A percentile compares a stretch with the other conserved stretches of the same genome.
Conservation (phyloP, 164 flowering plant genomes). For the Kalanchoe fedtschenkoi region DNA sequence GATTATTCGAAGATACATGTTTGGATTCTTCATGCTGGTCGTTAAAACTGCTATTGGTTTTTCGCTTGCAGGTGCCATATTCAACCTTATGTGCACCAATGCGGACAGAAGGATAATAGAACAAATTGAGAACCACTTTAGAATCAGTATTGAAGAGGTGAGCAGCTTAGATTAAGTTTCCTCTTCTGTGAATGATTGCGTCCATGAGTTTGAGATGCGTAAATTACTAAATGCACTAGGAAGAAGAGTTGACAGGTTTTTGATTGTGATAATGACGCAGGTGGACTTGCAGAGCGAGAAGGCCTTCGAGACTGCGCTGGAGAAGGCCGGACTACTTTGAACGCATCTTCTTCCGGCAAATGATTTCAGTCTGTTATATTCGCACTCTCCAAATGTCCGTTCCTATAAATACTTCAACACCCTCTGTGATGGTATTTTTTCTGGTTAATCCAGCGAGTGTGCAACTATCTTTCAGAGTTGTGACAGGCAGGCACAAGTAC, state of each 20-base stretch:
- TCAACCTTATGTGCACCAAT: neutral
- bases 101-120: neutral
- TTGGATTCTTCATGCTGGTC: neutral
- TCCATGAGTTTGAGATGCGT: no score
- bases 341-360: no score
- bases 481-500: no score
- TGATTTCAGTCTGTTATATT: no score
- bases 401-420: no score
- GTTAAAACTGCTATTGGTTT: neutral
- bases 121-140: conserved; percentile 61
- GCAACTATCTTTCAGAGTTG: no score
- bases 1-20: neutral
- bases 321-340: conserved; percentile 6
- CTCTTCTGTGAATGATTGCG: no score
- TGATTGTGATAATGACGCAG: neutral
- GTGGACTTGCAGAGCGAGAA: conserved; percentile 4
- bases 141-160: conserved; percentile 39
- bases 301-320: conserved; percentile 5
- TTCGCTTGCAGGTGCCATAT: conserved; percentile 1
- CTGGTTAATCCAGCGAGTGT: no score
- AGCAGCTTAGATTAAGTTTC: no score
- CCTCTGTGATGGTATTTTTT: no score
- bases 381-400: no score
- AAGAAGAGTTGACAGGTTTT: neutral
- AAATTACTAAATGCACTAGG: neutral